Evolutionary conservation across 2,329 filamentous ascomycete genomes (phyloP), one percentile per base, ranked within the genome.

Genomic region (Phyllosticta citrichinensis): DNA sequence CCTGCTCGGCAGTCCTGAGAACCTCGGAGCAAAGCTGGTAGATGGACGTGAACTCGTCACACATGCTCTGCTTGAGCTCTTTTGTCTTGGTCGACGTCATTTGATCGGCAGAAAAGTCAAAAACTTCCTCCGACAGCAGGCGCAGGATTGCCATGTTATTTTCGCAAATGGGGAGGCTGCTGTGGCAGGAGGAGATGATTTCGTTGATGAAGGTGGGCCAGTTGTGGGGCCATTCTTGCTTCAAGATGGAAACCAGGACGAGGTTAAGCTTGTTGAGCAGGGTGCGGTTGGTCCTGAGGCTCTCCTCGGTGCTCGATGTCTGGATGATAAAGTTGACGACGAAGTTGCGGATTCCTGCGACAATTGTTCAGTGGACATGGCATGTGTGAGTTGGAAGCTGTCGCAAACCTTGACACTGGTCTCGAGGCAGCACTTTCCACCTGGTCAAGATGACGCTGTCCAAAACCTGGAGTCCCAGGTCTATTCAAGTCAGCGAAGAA

Each of bases 151-250:
- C 91, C 94, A 99, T 99, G 81, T 99, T 99, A 80, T 99, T 99
- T 79, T 99, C 94, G 83, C 95, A 99, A 69, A 99, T 95, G 47
- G 93, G 94, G 59, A 99, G 81, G 76, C 89, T 97, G 67, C 90
- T 93, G 74, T 96, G 92, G 77, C 92, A 97, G 61, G 94, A 93
- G 22, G 91, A 88, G 69, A 99, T 91, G 76, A 99, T 99, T 80
- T 99, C 94, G 80, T 97, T 97, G 83, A 99, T 97, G 77, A 99
- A 99, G 20, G 91, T 96, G 11, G 95, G 94, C 94, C 95, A 99
- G 81, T 99, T 96, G 78, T 97, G 93, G 62, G 94, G 94, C 94
- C 94, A 99, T 77, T 99, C 94, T 78, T 99, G 94, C 82, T 99
- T 99, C 71, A 99, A 81, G 65, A 99, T 93, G 62, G 92, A 97